A percentile compares a stretch with the other conserved stretches of the same genome.
Conservation (phyloP, 352 stramenopile genomes). For the Pythium folliculosum region DNA sequence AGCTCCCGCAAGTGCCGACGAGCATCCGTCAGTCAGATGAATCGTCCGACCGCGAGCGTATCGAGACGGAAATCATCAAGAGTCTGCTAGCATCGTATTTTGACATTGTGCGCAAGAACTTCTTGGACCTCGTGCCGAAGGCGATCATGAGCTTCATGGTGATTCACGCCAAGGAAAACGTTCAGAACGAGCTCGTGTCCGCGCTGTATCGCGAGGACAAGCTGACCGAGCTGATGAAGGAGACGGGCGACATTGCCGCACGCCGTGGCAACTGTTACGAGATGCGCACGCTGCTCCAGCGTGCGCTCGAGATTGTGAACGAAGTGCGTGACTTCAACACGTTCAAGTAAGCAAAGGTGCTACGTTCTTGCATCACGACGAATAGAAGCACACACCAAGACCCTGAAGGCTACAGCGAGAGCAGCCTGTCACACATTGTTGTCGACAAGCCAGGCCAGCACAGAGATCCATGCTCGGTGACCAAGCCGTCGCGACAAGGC, state of each 20-base stretch:
- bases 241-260: constrained; percentile 94
- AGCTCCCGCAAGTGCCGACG: constrained; percentile 95
- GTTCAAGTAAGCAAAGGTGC: constrained; percentile 82
- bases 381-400: constrained; percentile 19
- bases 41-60: constrained; percentile 94
- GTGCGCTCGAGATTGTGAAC: constrained; percentile 97
- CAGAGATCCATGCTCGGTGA: too few relatives aligned
- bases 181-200: constrained; percentile 98
- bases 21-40: constrained; percentile 96
- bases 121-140: constrained; percentile 99
- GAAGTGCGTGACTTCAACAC: constrained; percentile 98
- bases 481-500: background rate
- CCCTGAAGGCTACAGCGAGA: background rate
- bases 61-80: constrained; percentile 99
- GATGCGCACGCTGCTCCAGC: constrained; percentile 95
- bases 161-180: constrained; percentile 93
- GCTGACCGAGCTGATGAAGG: constrained; percentile 94
- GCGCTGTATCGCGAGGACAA: constrained; percentile 97
- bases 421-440: background rate
- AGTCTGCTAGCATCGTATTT: constrained; percentile 97
- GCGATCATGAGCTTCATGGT: constrained; percentile 99
- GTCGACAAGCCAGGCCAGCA: background rate
- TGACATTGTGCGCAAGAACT: constrained; percentile 98
- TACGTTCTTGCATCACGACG: constrained; percentile 2
- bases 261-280: constrained; percentile 95